Evolutionary conservation across 768 basidiomycete genomes (phyloP), one percentile per base, ranked within the genome.

Genomic region (Mycena latifolia): DNA sequence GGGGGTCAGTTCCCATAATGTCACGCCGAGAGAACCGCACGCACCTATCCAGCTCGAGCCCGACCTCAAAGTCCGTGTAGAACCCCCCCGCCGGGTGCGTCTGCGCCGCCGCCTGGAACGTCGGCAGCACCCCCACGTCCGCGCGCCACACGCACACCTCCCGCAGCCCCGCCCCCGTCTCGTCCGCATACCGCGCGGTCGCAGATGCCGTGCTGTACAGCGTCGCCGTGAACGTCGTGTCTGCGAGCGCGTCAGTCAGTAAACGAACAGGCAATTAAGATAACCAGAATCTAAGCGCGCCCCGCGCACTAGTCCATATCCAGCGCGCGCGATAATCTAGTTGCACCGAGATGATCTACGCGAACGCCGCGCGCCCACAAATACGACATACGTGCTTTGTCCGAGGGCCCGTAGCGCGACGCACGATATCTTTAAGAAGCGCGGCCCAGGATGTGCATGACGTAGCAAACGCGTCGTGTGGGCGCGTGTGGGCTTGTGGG

Each of bases 121-220:
- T 31, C 48, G 51, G 58, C 22, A 43, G 55, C 17, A 46, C 45
- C 1, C 57, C 29, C 8, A 60, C 52, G 74, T 89, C 84, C 55
- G 88, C 88, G 15, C 83, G 86, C 88, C 88, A 89, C 71, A 83
- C 82, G 77, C 86, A 86, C 55, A 87, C 76, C 72, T 86, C 85
- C 63, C 65, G 76, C 27, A 81, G 81, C 60, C 83, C 83, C 25
- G 59, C 67, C 10, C 35, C 45, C 28, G 84, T 82, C 76, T 90
- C 89, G 74, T 89, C 89, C 7, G 86, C 87, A 65, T 89, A 89
- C 53, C 88, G 80, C 81, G 85, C 84, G 53, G 83, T 74, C 50
- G 77, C 78, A 22, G 76, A 78, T 46, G 86, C 82, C 4, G 84
- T 84, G 25, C 86, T 86, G 75, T 84, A 89, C 64, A 90, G 76